phyloP scores from a whole-genome alignment of 2,329 filamentous ascomycete species.

The Beauveria australis region DNA sequence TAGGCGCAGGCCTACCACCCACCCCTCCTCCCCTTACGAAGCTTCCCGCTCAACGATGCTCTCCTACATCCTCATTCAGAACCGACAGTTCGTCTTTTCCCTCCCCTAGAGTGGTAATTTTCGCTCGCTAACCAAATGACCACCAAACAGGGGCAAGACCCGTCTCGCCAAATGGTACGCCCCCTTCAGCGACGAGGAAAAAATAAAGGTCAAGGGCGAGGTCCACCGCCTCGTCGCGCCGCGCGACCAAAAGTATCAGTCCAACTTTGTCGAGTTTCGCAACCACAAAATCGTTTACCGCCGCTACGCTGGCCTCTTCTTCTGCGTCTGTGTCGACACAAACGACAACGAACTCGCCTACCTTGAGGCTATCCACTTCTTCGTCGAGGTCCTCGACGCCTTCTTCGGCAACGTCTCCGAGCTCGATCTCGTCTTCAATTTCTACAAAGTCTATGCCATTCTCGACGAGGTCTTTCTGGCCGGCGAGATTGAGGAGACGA shows the following conservation, averaged over 20 bases:
- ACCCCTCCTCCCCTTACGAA: not conserved
- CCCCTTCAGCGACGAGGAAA: constrained; percentile 96
- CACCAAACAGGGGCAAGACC: constrained; percentile 74
- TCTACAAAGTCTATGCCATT: constrained; percentile 91
- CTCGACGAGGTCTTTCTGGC: constrained; percentile 97
- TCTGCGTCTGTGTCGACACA: constrained; percentile 97
- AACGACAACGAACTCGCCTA: constrained; percentile 98
- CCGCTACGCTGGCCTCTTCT: constrained; percentile 95
- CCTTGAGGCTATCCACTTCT: constrained; percentile 97
- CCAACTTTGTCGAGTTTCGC: constrained; percentile 96
- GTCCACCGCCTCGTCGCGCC: constrained; percentile 96
- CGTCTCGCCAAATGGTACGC: constrained; percentile 98
- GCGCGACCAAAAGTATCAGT: constrained; percentile 98
- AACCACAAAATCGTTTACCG: constrained; percentile 97
- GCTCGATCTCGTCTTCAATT: constrained; percentile 80
- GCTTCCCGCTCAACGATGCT: constrained; percentile 40
- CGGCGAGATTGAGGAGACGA: constrained; percentile 97
- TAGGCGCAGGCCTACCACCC: not conserved
- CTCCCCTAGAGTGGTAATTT: too few relatives aligned
- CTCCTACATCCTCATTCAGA: constrained; percentile 85
- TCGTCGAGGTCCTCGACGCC: constrained; percentile 95
- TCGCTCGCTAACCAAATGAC: not conserved
- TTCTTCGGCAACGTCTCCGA: constrained; percentile 99
- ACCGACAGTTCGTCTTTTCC: constrained; percentile 57
- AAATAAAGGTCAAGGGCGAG: constrained; percentile 98